These are phyloP conservation scores for bread wheat (Triticum aestivum) DNA, from an alignment of 176 grass and related monocot species.

Conservation along the genomic window IWGSC_CS_RefSeq_v2.1 NC_057807.1:705413560-705414059, in stretches of 20 bases:
- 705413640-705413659: neutral
- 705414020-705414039: no score
- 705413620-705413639: neutral
- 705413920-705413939: slow-evolving; percentile 69
- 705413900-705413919: slow-evolving; percentile 46
- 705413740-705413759: neutral
- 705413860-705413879: slow-evolving; percentile 5
- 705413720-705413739: slow-evolving; percentile 8
- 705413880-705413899: neutral
- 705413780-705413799: neutral
- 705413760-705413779: neutral
- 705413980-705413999: slow-evolving; percentile 7
- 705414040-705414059: no score
- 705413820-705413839: neutral
- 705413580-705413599: slow-evolving; percentile 1
- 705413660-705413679: slow-evolving; percentile 8
- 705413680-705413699: neutral
- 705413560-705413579: slow-evolving; percentile 3
- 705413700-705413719: neutral
- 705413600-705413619: slow-evolving; percentile 10
- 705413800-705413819: neutral
- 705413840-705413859: neutral
- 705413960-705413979: slow-evolving; percentile 55
- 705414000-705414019: neutral
- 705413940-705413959: slow-evolving; percentile 47